Conservation (phyloP, 1,284 basidiomycete species). For the Fomes fomentarius region DNA sequence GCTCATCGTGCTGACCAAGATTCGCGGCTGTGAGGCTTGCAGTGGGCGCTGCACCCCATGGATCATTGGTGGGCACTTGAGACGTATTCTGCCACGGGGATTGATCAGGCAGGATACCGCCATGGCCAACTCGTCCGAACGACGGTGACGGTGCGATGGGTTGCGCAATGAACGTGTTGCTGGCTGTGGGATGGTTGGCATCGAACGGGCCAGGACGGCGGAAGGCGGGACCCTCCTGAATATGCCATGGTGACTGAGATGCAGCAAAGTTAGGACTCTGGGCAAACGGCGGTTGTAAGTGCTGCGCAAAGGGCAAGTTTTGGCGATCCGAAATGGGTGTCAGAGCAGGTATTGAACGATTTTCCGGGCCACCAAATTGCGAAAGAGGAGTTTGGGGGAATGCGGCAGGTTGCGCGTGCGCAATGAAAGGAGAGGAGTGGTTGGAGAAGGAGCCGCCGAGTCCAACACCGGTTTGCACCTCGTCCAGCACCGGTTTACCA, state of each 20-base stretch:
- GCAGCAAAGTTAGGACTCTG: conserved; percentile 19
- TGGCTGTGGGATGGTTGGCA: conserved; percentile 29
- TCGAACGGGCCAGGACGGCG: conserved; percentile 51
- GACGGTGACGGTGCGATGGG: conserved; percentile 31
- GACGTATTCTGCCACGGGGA: conserved; percentile 58
- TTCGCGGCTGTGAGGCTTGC: conserved; percentile 59
- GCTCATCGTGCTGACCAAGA: conserved; percentile 60
- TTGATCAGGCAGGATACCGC: conserved; percentile 38
- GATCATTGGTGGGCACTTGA: conserved; percentile 45
- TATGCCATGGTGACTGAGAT: conserved; percentile 38
- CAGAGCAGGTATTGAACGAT: conserved; percentile 27
- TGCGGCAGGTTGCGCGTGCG: conserved; percentile 31
- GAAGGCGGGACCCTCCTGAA: conserved; percentile 34
- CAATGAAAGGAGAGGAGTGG: conserved; percentile 29
- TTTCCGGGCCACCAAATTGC: conserved; percentile 27
- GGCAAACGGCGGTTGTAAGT: conserved; percentile 26
- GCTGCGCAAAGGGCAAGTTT: conserved; percentile 19
- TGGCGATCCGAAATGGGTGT: conserved; percentile 31
- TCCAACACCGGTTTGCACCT: conserved; percentile 6
- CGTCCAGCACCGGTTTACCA: conserved; percentile 20
- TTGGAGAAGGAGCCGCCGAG: conserved; percentile 24
- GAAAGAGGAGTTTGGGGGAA: conserved; percentile 36
- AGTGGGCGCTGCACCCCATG: conserved; percentile 50
- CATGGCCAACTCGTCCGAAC: conserved; percentile 26
- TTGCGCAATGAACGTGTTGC: conserved; percentile 27